Evolutionary conservation across 164 flowering plant species (phyloP).

Genomic region (Dillenia suffruticosa): DNA sequence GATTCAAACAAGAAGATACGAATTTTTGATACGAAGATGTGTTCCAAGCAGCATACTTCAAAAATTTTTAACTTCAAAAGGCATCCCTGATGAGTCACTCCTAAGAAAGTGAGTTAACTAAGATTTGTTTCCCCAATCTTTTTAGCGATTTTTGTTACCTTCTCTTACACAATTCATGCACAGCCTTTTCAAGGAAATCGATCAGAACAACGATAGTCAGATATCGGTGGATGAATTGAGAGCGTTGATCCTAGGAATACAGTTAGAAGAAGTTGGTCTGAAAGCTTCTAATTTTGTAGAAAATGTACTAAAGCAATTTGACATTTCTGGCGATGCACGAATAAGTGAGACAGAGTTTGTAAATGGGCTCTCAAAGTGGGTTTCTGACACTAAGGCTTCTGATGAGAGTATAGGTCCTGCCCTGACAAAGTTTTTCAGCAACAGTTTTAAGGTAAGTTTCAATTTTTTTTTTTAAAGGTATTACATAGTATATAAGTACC

Average conservation of each 20-base stretch:
- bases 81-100: constrained; percentile 21
- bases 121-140: not conserved
- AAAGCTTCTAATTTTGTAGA: too few species aligned
- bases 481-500: constrained; percentile 4
- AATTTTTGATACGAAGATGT: constrained; percentile 25
- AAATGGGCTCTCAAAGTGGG: too few species aligned
- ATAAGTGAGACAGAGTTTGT: too few species aligned
- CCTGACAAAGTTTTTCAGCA: too few species aligned
- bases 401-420: too few species aligned
- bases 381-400: too few species aligned
- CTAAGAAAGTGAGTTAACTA: constrained; percentile 25
- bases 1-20: constrained; percentile 40
- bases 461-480: not conserved
- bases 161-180: not conserved
- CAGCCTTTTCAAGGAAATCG: constrained; percentile 36
- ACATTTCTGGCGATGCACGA: too few species aligned
- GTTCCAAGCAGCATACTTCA: constrained; percentile 10
- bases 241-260: too few species aligned
- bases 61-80: constrained; percentile 22
- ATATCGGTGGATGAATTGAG: constrained; percentile 30
- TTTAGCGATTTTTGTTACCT: not conserved
- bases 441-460: too few species aligned
- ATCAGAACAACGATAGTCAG: constrained; percentile 20
- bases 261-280: too few species aligned
- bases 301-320: too few species aligned